Evolutionary conservation across 129 eudicot genomes (phyloP), one percentile per base, ranked within the genome.

Genomic region (Helichrysum umbraculigerum): DNA sequence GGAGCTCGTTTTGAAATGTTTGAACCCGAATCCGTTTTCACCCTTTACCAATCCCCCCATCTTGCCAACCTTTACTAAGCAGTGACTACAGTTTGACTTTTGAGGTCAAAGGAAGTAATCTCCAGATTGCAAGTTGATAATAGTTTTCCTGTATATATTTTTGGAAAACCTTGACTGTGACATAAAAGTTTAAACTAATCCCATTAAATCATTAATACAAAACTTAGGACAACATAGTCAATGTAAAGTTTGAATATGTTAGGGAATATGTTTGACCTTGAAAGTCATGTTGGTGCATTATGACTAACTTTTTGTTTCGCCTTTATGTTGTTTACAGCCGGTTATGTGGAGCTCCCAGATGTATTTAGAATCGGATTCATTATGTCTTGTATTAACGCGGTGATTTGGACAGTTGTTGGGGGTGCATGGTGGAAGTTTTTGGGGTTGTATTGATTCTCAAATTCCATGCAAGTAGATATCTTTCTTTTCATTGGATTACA

Each of bases 371-470:
- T 81, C 9, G 97, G 98, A 65, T 88, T 93, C 74, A 70, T 87
- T 32, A 90, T 93, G 93, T 87, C 96, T 19, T 21, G 88, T 77
- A 68, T 90, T 11, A 93, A 93, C 41, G 96, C 87, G 1, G 81
- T 79, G 76, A 88, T 90, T 35, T 93, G 98, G 98, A 83, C 82
- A 28, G 86, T 81, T 35, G 93, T 88, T 19, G 98, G 98, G 25
- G 81, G 90, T 34, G 86, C 79, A 71, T 93, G 98, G 98, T 93
- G 98, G 98, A 93, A 93, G 79, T 87, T 90, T 81, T 85, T 93
- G 86, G 96, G 98, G 41, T 83, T 93, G 59, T 93, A 88, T 64
- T 93, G 81, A 87, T 75, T 81, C 75, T 25, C 50, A 16, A 70
- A 70, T 57, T 79, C 77, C 47, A 15, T 19, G 72, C 22, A 75